Base-by-base conservation (phyloP, 805 yeast genomes). In the Metschnikowia cubensis region DNA sequence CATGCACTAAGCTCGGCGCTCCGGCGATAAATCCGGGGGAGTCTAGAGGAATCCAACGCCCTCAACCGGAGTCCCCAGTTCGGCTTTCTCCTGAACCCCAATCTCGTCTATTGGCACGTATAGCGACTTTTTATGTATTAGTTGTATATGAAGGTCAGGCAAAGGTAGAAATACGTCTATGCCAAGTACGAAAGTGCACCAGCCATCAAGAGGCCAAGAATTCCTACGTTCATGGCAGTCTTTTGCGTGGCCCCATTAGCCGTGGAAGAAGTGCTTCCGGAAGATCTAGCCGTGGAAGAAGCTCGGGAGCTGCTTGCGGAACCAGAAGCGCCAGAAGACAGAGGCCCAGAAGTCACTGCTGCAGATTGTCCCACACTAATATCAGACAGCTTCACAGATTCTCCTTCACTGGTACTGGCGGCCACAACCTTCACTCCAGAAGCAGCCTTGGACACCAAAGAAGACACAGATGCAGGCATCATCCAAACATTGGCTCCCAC, bases 401-500 rank as follows among this genome's bases (percentile, higher is more conserved):
- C 29, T 13, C 41, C 45, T 8, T 51, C 13, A 31, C 47, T 39
- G 14, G 51, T 25, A 34, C 50, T 13, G 29, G 47, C 52, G 31
- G 45, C 44, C 32, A 22, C 48, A 14, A 42, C 45, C 15, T 39
- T 45, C 38, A 50, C 36, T 7, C 49, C 47, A 33, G 37, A 32
- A 18, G 60, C 72, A 18, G 74, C 73, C 13, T 47, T 36, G 18
- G 58, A 48, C 32, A 73, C 49, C 14, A 48, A 63, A 8, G 67
- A 54, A 5, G 75, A 66, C 40, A 70, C 57, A 4, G 75, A 67
- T 3, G 71, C 71, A 29, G 79, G 80, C 73, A 76, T 69, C 60
- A 69, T 61, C 79, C 79, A 75, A 11, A 65, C 56, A 47, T 67
- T 61, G 25, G 75, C 77, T 32, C 79, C 78, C 14, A 67, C 77